Conservation (phyloP, 106 monocot species). For the Hemerocallis citrina region DNA sequence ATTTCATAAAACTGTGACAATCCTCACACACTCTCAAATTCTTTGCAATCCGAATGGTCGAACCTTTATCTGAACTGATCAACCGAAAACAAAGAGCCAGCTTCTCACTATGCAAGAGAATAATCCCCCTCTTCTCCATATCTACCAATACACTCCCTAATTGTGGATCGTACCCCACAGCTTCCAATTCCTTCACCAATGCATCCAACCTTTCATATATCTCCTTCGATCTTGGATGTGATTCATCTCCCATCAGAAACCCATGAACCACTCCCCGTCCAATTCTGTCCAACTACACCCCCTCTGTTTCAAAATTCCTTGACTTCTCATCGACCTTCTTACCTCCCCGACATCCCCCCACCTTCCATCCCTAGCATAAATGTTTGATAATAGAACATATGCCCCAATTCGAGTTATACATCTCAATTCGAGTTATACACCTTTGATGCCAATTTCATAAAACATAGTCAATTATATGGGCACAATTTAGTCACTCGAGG, state of each 20-base stretch:
- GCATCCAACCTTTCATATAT: constrained; percentile 42
- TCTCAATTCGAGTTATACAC: too few species aligned
- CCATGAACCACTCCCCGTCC: constrained; percentile 54
- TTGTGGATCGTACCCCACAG: constrained; percentile 42
- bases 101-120: constrained; percentile 66
- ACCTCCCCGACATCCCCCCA: constrained; percentile 31
- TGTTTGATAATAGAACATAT: constrained; percentile 67
- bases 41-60: constrained; percentile 24
- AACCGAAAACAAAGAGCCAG: constrained; percentile 35
- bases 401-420: too few species aligned
- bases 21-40: constrained; percentile 37
- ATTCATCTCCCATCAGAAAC: constrained; percentile 47
- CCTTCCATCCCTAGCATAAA: constrained; percentile 40
- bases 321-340: constrained; percentile 41
- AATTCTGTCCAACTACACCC: constrained; percentile 60
- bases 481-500: too few species aligned
- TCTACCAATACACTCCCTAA: constrained; percentile 34
- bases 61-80: constrained; percentile 9
- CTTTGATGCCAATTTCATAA: too few species aligned
- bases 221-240: constrained; percentile 33
- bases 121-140: constrained; percentile 37
- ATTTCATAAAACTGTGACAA: constrained; percentile 29
- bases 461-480: too few species aligned
- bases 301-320: constrained; percentile 31
- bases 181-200: constrained; percentile 30